Base-by-base conservation (phyloP, 768 basidiomycete genomes). In the Leccinum olivaceopallidum region DNA sequence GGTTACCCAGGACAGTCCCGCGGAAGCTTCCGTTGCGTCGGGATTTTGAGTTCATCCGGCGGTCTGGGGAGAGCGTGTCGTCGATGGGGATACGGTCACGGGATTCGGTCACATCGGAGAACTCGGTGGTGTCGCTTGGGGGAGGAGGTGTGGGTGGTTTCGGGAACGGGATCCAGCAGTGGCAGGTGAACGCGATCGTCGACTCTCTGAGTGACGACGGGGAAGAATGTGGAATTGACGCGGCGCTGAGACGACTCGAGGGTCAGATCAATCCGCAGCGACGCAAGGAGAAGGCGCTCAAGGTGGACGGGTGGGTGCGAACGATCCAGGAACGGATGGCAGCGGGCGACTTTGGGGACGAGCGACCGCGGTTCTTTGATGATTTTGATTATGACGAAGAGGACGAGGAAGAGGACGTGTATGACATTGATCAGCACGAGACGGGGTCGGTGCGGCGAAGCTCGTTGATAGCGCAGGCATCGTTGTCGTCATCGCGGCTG, bases 151-250 rank as follows among this genome's bases (percentile, higher is more conserved):
- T 2, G 2, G 22, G 22, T 22, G 22, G 22, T 22, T 22, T 75
- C 7, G 73, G 73, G 26, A 65, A 64, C 18, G 76, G 75, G 30
- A 85, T 34, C 18, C 84, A 87, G n/a, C 85, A 86, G 57, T 94
- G 92, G 92, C 92, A 93, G 66, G 78, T 91, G 74, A 89, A 90
- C 68, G 87, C 89, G 28, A 75, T 93, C 47, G 80, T 93, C 14
- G 89, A 92, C 54, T 86, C 83, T 42, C 76, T 90, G 63, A 89
- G 84, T 62, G 86, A 90, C 57, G 86, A 92, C 5, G 89, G 82
- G 24, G 92, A 88, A 60, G 80, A 76, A 18, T 92, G 92, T 1
- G 93, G 91, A 66, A 88, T 91, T 18, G 92, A 94, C 36, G 90
- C 86, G 7, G 94, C 95, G 18, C 72, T 97, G 63, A 79, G 83